A percentile compares a stretch with the other conserved stretches of the same genome.
Conservation (phyloP, 1,284 basidiomycete genomes). For the Stygiomarasmius scandens region DNA sequence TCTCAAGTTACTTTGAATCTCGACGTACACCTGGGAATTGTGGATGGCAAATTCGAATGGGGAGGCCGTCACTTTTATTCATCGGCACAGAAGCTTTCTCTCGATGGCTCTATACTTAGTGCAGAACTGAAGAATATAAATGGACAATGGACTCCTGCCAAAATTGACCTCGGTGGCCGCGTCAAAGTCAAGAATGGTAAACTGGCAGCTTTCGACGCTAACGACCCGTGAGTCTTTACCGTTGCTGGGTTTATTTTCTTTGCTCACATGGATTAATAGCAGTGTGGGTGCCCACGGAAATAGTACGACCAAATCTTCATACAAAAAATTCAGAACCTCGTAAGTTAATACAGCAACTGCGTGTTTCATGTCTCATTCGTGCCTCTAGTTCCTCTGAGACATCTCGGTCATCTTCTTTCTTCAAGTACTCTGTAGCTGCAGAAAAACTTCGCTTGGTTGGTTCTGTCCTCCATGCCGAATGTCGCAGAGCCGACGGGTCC, state of each 20-base stretch:
- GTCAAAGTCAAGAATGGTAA: background rate
- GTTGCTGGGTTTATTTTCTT: too few species aligned
- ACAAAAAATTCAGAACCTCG: too few species aligned
- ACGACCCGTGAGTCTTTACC: background rate
- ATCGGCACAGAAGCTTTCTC: background rate
- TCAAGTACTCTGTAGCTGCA: constrained; percentile 1
- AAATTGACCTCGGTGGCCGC: constrained; percentile 1
- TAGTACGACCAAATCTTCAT: too few species aligned
- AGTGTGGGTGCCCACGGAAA: too few species aligned
- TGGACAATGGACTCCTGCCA: background rate
- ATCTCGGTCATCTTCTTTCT: background rate
- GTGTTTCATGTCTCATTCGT: too few species aligned
- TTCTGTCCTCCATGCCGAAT: constrained; percentile 4
- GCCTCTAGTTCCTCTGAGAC: background rate
- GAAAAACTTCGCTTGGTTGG: background rate
- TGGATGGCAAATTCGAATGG: constrained; percentile 1
- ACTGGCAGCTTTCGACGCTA: background rate
- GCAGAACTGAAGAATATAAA: background rate
- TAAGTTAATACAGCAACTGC: too few species aligned
- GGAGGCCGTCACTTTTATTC: background rate
- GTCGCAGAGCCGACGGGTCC: background rate
- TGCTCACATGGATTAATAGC: too few species aligned
- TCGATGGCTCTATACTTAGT: constrained; percentile 1
- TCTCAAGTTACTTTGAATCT: background rate
- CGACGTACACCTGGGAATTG: background rate